These are phyloP conservation scores for Domatiomyces globalis DNA, from an alignment of 2,329 filamentous ascomycete species.

Conservation along the genomic window DNA sequence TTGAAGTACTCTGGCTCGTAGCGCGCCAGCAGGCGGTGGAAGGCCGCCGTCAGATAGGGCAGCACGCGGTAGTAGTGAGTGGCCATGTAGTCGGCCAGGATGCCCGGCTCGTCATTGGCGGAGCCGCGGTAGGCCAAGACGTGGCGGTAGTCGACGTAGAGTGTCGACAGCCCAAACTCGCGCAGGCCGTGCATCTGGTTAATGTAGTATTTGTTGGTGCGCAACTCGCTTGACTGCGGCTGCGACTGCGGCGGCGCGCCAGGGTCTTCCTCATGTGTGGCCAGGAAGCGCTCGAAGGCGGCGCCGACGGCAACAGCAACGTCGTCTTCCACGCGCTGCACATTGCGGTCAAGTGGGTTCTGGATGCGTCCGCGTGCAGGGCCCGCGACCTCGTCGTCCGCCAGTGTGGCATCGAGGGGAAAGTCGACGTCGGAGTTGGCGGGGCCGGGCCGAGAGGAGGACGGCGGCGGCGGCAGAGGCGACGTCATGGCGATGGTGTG, in stretches of 20 bases:
- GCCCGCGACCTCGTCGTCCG: conserved; percentile 49
- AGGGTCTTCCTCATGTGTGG: conserved; percentile 45
- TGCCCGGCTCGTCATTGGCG: conserved; percentile 20
- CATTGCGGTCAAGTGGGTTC: conserved; percentile 37
- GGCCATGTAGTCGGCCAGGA: conserved; percentile 72
- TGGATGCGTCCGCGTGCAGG: conserved; percentile 34
- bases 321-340: conserved; percentile 45
- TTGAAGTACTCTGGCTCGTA: conserved; percentile 90
- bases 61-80: conserved; percentile 90
- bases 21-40: conserved; percentile 89
- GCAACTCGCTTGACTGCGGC: conserved; percentile 40
- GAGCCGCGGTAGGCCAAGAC: conserved; percentile 55
- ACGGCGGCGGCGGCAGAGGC: conserved; percentile 18
- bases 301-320: conserved; percentile 49
- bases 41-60: conserved; percentile 72
- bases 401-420: conserved; percentile 45
- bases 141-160: conserved; percentile 61
- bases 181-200: conserved; percentile 51
- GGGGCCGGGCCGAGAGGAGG: conserved; percentile 42
- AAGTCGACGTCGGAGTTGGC: conserved; percentile 32
- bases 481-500: background rate
- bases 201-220: conserved; percentile 51
- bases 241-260: conserved; percentile 29
- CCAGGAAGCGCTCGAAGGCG: conserved; percentile 50
- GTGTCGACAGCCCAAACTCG: conserved; percentile 48